phyloP scores from a whole-genome alignment of 2,329 filamentous ascomycete species.

The Calonectria pteridis region DNA sequence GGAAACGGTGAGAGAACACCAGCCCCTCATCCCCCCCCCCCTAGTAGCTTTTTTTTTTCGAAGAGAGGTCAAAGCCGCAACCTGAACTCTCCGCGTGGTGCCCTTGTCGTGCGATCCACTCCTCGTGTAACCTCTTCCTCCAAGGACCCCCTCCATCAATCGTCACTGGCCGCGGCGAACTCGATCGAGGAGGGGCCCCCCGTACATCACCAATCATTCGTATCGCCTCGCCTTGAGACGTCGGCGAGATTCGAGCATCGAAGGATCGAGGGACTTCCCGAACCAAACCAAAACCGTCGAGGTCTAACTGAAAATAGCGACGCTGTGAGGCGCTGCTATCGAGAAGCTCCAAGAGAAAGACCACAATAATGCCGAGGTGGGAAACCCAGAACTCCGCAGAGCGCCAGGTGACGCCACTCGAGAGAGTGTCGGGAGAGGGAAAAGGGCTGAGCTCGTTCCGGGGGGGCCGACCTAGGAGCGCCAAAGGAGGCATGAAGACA shows the following conservation, averaged over 20 bases:
- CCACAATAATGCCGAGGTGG: background rate
- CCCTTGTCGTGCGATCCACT: constrained; percentile 20
- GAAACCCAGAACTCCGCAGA: background rate
- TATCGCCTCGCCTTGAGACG: background rate
- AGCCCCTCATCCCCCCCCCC: constrained; percentile 19
- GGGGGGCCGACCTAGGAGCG: background rate
- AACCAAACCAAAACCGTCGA: constrained; percentile 8
- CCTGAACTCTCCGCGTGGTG: constrained; percentile 27
- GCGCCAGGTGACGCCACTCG: background rate
- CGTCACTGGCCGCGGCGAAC: constrained; percentile 1
- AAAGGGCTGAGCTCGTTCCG: constrained; percentile 12
- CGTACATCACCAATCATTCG: background rate
- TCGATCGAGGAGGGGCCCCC: background rate
- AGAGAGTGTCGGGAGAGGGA: background rate
- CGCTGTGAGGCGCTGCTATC: background rate
- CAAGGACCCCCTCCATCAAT: background rate
- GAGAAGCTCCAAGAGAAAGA: background rate
- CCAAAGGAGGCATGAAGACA: background rate
- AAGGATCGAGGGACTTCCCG: background rate
- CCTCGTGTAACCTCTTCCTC: constrained; percentile 19
- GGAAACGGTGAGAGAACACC: constrained; percentile 22
- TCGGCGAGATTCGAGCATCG: background rate
- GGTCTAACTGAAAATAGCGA: constrained; percentile 1
- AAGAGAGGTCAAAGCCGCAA: constrained; percentile 30
- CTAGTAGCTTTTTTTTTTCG: constrained; percentile 2